Evolutionary conservation across 2,329 filamentous ascomycete species (phyloP).

Genomic region (Fusarium sp.): DNA sequence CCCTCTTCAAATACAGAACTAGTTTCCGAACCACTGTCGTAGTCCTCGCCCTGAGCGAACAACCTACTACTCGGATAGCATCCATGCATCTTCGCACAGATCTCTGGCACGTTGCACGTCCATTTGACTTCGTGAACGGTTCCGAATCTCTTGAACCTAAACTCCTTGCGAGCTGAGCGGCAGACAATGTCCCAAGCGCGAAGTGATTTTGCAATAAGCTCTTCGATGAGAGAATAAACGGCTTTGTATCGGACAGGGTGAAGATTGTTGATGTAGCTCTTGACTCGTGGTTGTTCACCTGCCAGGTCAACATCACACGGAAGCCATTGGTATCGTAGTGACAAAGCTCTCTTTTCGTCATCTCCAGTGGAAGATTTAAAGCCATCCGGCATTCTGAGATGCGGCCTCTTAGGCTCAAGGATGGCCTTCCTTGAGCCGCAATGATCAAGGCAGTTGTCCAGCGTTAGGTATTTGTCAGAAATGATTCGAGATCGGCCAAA

Average conservation of each 20-base stretch:
- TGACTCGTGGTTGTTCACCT: slow-evolving; percentile 43
- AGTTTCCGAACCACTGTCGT: background rate
- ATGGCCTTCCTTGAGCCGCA: background rate
- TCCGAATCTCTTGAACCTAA: background rate
- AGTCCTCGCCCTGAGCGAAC: background rate
- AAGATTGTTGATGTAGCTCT: slow-evolving; percentile 64
- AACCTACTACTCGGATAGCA: background rate
- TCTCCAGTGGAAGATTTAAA: background rate
- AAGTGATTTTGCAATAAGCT: slow-evolving; percentile 53
- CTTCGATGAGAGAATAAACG: slow-evolving; percentile 54
- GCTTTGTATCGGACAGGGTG: slow-evolving; percentile 52
- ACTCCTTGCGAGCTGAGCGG: slow-evolving; percentile 23
- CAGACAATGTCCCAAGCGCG: slow-evolving; percentile 56
- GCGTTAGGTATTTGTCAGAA: slow-evolving; percentile 39
- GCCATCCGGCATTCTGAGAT: background rate
- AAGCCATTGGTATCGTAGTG: background rate
- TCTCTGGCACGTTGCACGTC: slow-evolving; percentile 27
- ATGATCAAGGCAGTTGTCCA: slow-evolving; percentile 3
- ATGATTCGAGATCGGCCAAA: slow-evolving; percentile 47
- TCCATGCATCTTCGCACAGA: slow-evolving; percentile 13
- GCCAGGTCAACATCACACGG: background rate
- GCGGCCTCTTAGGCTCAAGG: background rate
- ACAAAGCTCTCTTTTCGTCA: background rate
- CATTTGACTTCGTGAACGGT: slow-evolving; percentile 31
- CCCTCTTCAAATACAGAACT: background rate